Percentiles rank a stretch among this genome's conserved stretches.
phyloP scores from a whole-genome alignment of 768 basidiomycete species.

The Dioszegia aurantiaca region DNA sequence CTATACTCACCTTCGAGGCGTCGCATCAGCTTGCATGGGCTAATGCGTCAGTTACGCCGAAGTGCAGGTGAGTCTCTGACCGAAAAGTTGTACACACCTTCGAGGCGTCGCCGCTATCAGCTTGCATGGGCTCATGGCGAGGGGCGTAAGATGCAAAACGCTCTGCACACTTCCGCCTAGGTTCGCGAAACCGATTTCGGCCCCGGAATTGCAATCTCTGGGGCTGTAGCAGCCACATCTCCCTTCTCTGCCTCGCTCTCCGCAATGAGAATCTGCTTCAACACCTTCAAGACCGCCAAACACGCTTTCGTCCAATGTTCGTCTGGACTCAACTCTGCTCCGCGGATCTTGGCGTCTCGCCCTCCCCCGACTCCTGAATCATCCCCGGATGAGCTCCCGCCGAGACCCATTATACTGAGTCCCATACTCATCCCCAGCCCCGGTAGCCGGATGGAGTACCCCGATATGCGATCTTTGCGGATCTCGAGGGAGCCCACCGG shows the following conservation, averaged over 20 bases:
- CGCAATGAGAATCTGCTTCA: constrained; percentile 48
- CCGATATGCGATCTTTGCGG: constrained; percentile 90
- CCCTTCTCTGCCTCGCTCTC: constrained; percentile 48
- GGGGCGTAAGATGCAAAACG: too few species aligned
- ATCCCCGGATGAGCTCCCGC: constrained; percentile 12
- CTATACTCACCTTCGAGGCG: too few species aligned
- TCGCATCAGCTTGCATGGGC: too few species aligned
- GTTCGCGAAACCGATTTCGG: too few species aligned
- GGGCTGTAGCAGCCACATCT: constrained; percentile 4
- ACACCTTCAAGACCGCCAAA: constrained; percentile 68
- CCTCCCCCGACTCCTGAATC: constrained; percentile 8
- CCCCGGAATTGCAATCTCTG: too few species aligned
- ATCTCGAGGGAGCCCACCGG: constrained; percentile 78
- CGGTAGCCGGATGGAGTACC: constrained; percentile 87
- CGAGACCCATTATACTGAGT: constrained; percentile 37
- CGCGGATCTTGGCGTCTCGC: constrained; percentile 9
- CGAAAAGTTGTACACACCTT: too few species aligned
- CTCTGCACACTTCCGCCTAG: too few species aligned
- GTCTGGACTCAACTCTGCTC: constrained; percentile 59
- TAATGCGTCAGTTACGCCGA: too few species aligned
- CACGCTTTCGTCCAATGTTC: constrained; percentile 93
- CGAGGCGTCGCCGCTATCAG: too few species aligned
- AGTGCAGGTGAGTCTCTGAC: too few species aligned
- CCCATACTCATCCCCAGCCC: constrained; percentile 58
- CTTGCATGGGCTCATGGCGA: too few species aligned